Conservation (phyloP, 805 yeast species). For the Wickerhamiella shivajii region DNA sequence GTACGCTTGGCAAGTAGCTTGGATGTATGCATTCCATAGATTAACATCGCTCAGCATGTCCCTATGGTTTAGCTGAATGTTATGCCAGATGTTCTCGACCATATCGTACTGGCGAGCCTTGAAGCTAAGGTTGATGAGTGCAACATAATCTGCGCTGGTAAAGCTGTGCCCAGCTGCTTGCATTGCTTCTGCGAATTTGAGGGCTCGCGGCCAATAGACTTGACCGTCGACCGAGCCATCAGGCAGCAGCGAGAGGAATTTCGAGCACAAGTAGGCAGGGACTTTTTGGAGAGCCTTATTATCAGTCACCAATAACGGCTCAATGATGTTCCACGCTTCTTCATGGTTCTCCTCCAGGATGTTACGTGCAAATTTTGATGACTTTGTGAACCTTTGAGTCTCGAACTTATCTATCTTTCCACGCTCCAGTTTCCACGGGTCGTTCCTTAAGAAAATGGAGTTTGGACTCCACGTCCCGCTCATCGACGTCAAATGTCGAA, state of each 20-base stretch:
- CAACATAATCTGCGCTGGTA: conserved; percentile 16
- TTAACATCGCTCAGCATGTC: conserved; percentile 15
- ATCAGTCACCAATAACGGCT: conserved; percentile 8
- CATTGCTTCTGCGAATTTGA: conserved; percentile 13
- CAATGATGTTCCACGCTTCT: conserved; percentile 13
- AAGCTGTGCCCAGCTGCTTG: conserved; percentile 13
- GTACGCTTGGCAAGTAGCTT: conserved; percentile 21
- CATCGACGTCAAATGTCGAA: too few species aligned
- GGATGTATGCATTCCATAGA: conserved; percentile 25
- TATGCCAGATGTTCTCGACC: conserved; percentile 20
- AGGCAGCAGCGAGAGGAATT: conserved; percentile 12
- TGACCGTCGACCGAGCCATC: conserved; percentile 12
- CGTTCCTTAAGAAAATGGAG: too few species aligned
- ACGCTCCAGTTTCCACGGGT: too few species aligned
- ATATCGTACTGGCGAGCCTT: conserved; percentile 14
- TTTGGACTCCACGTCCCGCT: too few species aligned
- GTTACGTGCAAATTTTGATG: conserved; percentile 2
- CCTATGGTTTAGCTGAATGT: conserved; percentile 10
- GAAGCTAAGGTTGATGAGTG: conserved; percentile 19
- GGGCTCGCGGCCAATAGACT: conserved; percentile 17
- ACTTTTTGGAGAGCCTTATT: conserved; percentile 7
- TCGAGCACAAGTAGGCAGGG: conserved; percentile 5
- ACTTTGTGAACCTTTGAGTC: conserved; percentile 3
- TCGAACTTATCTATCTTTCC: too few species aligned
- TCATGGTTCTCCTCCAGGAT: conserved; percentile 5